Evolutionary conservation across 176 grass and related monocot species (phyloP), one percentile per base, ranked within the genome.

Genomic region (Saccharum officinarum): DNA sequence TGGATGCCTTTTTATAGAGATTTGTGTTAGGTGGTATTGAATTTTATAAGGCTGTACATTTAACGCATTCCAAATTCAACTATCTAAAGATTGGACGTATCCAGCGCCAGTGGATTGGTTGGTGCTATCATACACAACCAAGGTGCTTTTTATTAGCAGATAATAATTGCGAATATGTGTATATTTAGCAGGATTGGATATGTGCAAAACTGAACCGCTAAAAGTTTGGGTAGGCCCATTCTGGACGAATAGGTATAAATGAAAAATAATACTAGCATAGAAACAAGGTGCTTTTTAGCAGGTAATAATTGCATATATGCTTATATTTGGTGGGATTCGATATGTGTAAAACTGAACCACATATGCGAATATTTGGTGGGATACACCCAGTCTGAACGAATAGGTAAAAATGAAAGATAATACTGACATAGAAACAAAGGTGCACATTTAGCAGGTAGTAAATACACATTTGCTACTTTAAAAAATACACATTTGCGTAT

Each of bases 1-100:
- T 15, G 0, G 22, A 70, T 55, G 14, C 66, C 66, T 7, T 82
- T 71, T 60, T 82, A 82, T 82, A 82, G 47, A 59, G 47, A 28
- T 25, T 23, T 25, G 22, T 70, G 46, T 30, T 28, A 40, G 65
- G 15, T 41, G 49, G 34, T 71, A 41, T 40, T 37, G 14, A 36
- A 28, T 30, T 40, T 82, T 71, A 62, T 28, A 54, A 70, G 37
- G 66, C 5, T 38, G 37, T 38, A 38, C 1, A 40, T 40, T 77
- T 55, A 55, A 40, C 8, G 14, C 8, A 1, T 26, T 0, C 14
- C n/a, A 71, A 40, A 71, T 20, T 41, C 12, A 10, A 26, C 34
- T 20, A 1, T 55, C 14, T 38, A 39, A 55, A 50, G 20, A 23
- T 69, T 54, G 18, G 30, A 39, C 26, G 14, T 8, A 39, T 16